These are phyloP conservation scores for Acmispon strigosus DNA, from an alignment of 306 rosid species.

Conservation along the genomic window DNA sequence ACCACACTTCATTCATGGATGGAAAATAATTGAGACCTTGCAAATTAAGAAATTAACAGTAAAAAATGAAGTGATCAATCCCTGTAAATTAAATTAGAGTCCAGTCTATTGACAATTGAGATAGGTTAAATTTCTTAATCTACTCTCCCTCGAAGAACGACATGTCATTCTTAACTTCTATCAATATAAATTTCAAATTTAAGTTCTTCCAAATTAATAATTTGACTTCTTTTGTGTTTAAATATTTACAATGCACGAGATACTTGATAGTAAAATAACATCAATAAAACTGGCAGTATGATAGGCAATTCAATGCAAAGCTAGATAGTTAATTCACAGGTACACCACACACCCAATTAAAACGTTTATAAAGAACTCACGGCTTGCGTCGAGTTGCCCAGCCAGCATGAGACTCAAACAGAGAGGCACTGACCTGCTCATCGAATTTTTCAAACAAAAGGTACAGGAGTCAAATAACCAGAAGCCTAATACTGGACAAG, in stretches of 20 bases:
- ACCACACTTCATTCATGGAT: neutral
- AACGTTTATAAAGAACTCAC: slow-evolving; percentile 49
- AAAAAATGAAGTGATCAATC: neutral
- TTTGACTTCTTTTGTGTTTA: neutral
- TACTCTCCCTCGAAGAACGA: neutral
- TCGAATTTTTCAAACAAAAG: neutral
- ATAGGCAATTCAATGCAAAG: neutral
- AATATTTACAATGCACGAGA: neutral
- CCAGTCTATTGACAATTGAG: neutral
- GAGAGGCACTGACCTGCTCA: slow-evolving; percentile 83
- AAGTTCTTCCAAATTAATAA: neutral
- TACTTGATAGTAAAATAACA: neutral
- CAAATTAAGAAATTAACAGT: neutral
- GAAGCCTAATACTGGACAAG: neutral
- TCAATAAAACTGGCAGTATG: neutral
- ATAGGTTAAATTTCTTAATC: neutral
- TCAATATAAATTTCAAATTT: neutral
- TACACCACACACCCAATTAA: neutral
- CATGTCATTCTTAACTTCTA: neutral
- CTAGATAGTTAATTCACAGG: slow-evolving; percentile 13
- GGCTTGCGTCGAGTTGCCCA: slow-evolving; percentile 93
- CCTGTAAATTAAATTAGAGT: neutral
- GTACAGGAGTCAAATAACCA: neutral
- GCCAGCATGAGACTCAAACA: slow-evolving; percentile 97
- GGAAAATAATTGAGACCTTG: too few species aligned